Evolutionary conservation across 345 rosid species (phyloP), one percentile per base, ranked within the genome.

Genomic region (Corymbia maculata): DNA sequence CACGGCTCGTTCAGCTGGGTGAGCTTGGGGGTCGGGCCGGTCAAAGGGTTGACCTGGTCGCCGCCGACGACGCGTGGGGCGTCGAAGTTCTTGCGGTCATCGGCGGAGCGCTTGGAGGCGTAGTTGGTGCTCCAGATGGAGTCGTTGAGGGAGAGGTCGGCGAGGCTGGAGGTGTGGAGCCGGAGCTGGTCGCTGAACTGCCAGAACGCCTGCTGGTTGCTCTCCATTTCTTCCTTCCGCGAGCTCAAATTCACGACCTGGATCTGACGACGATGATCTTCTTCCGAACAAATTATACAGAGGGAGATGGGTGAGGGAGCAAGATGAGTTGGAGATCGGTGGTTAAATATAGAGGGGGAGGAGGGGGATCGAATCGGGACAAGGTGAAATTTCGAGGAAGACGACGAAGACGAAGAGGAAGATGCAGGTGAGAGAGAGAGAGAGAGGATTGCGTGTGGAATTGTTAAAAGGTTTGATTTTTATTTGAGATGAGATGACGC

Each of bases 181-280:
- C 99, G 92, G n/a, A 98, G 91, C 89, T 98, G 98, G 89, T 98
- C 99, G 87, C 99, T 96, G 94, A 98, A 98, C 84, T 97, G 98
- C 93, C 94, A 97, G 91, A 98, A 98, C 2, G 99, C 94, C 86
- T 96, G 99, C 94, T 96, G 97, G 84, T 97, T 94, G 86, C 92
- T 95, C 90, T 95, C 99, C 99, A 98, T 96, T 82, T 85, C 85
- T 9, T n/a, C 8, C 5, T 28, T 13, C 30, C 9, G 36, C 85
- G 51, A 49, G 51, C 13, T 80, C 51, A 32, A 36, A 2, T 17
- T 6, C 59, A 53, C 59, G 24, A 19, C 59, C 59, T 21, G 61
- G 42, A 55, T 21, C 61, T 21, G 28, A 61, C 70, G 75, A n/a
- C 42, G 42, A 36, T 36, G 42, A 36, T 36, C 42, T n/a, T n/a